These are phyloP conservation scores for Quambalaria eucalypti DNA, from an alignment of 1,284 basidiomycete genomes.

Conservation along the genomic window DNA sequence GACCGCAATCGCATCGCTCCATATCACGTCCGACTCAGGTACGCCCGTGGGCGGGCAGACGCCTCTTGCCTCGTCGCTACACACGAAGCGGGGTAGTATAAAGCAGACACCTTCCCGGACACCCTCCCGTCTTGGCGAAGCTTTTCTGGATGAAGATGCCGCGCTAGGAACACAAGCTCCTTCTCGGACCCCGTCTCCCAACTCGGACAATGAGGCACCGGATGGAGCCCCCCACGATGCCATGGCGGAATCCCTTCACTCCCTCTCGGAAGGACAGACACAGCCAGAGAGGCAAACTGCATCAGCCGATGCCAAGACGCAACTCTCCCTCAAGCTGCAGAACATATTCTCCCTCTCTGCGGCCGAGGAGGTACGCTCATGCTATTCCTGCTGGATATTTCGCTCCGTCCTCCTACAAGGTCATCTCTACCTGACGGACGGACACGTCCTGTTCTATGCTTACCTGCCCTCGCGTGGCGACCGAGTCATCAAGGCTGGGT, in stretches of 20 bases:
- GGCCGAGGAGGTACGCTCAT: constrained; percentile 16
- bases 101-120: too few relatives aligned
- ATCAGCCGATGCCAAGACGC: constrained; percentile 7
- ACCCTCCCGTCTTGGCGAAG: too few relatives aligned
- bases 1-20: too few relatives aligned
- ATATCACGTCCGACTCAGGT: constrained; percentile 10
- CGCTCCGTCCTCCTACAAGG: constrained; percentile 66
- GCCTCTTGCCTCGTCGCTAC: constrained; percentile 14
- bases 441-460: constrained; percentile 90
- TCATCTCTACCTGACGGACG: constrained; percentile 87
- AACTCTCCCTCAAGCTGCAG: constrained; percentile 19
- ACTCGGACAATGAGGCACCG: not conserved
- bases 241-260: not conserved
- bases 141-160: too few relatives aligned
- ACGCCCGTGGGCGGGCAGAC: constrained; percentile 22
- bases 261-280: not conserved
- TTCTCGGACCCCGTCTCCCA: too few relatives aligned
- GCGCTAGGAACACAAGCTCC: too few relatives aligned
- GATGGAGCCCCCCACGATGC: not conserved
- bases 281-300: too few relatives aligned
- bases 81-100: too few relatives aligned
- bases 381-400: constrained; percentile 38
- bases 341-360: constrained; percentile 18
- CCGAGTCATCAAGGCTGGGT: constrained; percentile 18
- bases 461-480: constrained; percentile 55